Percentiles rank a stretch among this genome's conserved stretches.
These are phyloP conservation scores for Hymenoscyphus albidus DNA, from an alignment of 2,329 filamentous ascomycete species.

Conservation along the genomic window DNA sequence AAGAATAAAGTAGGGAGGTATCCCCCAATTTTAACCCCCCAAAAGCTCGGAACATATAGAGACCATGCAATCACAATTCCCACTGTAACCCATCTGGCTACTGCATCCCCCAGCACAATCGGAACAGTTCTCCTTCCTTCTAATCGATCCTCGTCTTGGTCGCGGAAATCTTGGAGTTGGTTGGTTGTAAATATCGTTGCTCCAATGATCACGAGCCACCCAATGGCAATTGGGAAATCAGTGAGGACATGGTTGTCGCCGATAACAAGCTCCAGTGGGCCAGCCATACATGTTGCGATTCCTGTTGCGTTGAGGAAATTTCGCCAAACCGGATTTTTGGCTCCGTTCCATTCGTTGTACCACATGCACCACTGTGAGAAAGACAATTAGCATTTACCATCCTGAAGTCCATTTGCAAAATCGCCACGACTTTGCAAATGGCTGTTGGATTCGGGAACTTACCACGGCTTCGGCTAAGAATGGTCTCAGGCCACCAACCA, in stretches of 20 bases:
- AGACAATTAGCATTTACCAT: not conserved
- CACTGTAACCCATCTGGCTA: not conserved
- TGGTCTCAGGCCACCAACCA: not conserved
- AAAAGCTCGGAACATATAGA: not conserved
- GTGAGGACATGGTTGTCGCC: not conserved
- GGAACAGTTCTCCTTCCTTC: constrained; percentile 4
- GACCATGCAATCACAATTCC: not conserved
- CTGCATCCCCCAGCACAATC: constrained; percentile 2
- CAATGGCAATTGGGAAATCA: not conserved
- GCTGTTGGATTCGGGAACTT: not conserved
- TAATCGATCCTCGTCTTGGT: not conserved
- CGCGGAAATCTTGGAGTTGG: constrained; percentile 6
- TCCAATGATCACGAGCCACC: not conserved
- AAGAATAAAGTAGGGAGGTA: not conserved
- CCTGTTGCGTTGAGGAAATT: not conserved
- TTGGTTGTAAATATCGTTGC: not conserved
- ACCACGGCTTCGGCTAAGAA: not conserved
- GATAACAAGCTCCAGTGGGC: constrained; percentile 1
- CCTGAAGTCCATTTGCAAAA: not conserved
- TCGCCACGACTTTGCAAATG: not conserved
- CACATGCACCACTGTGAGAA: not conserved
- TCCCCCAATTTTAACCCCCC: not conserved
- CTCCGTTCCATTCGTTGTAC: constrained; percentile 1
- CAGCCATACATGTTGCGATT: not conserved
- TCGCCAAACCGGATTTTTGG: not conserved